phyloP scores from a whole-genome alignment of 2,329 filamentous ascomycete species.

The Hymenotorrendiella dingleyae region DNA sequence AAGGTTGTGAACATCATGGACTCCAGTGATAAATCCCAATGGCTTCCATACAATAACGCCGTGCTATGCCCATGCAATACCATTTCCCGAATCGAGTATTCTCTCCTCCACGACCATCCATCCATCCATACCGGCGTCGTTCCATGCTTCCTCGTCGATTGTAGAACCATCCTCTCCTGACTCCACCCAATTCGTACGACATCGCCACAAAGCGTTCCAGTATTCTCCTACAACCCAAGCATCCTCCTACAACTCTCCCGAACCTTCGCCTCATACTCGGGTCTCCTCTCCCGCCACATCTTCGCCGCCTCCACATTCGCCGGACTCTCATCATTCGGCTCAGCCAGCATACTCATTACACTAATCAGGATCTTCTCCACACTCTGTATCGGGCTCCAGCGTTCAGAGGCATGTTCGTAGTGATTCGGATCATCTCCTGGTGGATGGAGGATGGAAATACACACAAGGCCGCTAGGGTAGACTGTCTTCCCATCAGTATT shows the following conservation, averaged over 20 bases:
- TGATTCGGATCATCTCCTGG: constrained; percentile 97
- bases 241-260: constrained; percentile 74
- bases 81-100: too few relatives aligned
- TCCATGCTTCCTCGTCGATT: too few relatives aligned
- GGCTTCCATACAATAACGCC: too few relatives aligned
- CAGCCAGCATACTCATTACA: constrained; percentile 97
- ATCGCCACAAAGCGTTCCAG: too few relatives aligned
- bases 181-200: too few relatives aligned
- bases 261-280: constrained; percentile 82
- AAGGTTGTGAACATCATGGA: too few relatives aligned
- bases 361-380: constrained; percentile 96
- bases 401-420: constrained; percentile 92
- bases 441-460: constrained; percentile 96
- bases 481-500: constrained; percentile 46
- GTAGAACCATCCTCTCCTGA: too few relatives aligned
- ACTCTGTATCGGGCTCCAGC: constrained; percentile 94
- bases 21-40: too few relatives aligned
- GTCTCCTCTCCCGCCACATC: constrained; percentile 84
- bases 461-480: constrained; percentile 86
- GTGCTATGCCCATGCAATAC: too few relatives aligned
- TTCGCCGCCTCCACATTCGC: constrained; percentile 95
- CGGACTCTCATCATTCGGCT: constrained; percentile 94
- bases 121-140: too few relatives aligned
- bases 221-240: constrained; percentile 59
- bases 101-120: too few relatives aligned